These are phyloP conservation scores for Metarhizium album DNA, from an alignment of 2,329 filamentous ascomycete species.

Conservation along the genomic window DNA sequence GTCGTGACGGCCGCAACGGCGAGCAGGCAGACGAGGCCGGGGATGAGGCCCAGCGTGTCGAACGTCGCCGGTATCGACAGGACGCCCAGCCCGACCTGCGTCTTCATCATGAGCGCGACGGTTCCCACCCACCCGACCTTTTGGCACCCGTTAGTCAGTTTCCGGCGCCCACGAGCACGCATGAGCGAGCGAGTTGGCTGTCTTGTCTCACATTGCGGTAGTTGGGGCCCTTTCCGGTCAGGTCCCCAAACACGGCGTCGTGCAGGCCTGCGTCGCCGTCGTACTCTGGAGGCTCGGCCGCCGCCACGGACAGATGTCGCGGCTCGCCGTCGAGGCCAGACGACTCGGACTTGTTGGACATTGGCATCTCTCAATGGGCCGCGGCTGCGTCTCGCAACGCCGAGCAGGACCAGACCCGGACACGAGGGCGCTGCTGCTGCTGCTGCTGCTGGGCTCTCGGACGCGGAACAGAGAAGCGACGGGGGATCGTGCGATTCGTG, in stretches of 20 bases:
- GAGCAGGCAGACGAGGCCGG: slow-evolving; percentile 32
- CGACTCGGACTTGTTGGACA: slow-evolving; percentile 2
- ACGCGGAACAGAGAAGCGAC: no score
- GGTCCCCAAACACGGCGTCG: slow-evolving; percentile 21
- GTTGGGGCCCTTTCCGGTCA: slow-evolving; percentile 19
- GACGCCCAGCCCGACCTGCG: slow-evolving; percentile 34
- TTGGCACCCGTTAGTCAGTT: background rate
- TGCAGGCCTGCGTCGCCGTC: slow-evolving; percentile 4
- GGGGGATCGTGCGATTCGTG: no score
- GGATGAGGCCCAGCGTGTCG: slow-evolving; percentile 33
- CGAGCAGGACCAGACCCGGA: no score
- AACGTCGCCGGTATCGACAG: slow-evolving; percentile 36
- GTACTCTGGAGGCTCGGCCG: background rate
- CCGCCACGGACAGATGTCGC: background rate
- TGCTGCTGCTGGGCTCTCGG: no score
- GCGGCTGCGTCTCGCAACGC: no score
- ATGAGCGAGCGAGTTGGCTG: background rate
- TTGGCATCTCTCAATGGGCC: no score
- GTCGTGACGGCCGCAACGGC: slow-evolving; percentile 31
- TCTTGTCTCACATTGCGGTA: slow-evolving; percentile 17
- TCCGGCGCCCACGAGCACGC: background rate
- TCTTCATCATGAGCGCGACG: slow-evolving; percentile 34
- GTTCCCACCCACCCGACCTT: slow-evolving; percentile 34
- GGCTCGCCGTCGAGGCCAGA: background rate
- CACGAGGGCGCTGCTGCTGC: no score